These are phyloP conservation scores for Phytophthora idaei DNA, from an alignment of 352 stramenopile genomes.

Conservation along the genomic window DNA sequence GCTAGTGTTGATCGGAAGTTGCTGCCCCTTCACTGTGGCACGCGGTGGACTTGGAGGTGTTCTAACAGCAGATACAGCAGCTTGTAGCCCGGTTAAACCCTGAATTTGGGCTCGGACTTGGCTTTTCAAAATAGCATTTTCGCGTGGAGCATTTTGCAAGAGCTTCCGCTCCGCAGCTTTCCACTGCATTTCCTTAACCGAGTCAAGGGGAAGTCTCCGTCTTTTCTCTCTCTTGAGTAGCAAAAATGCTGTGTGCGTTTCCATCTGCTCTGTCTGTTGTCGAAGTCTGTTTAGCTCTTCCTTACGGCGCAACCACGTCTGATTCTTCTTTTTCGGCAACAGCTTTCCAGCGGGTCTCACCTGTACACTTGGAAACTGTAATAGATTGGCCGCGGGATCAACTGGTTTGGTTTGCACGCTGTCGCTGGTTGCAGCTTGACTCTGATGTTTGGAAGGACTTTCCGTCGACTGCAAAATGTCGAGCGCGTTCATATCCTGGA, in stretches of 20 bases:
- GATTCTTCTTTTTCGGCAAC: constrained; percentile 1
- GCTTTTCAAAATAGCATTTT: neutral
- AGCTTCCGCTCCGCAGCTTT: neutral
- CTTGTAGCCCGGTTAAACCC: neutral
- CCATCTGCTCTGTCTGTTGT: constrained; percentile 3
- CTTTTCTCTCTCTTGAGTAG: neutral
- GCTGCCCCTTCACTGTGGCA: neutral
- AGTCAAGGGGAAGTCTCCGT: neutral
- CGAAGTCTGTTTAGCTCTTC: constrained; percentile 6
- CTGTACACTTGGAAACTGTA: neutral
- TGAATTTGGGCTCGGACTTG: neutral
- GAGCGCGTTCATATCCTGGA: constrained; percentile 11
- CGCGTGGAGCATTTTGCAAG: neutral
- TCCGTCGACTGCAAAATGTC: neutral
- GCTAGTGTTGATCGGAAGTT: neutral
- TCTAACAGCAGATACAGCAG: neutral
- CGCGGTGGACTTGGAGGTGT: neutral
- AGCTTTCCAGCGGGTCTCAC: neutral
- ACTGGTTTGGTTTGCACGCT: neutral
- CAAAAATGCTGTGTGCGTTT: neutral
- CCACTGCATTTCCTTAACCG: neutral
- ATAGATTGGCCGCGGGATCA: neutral
- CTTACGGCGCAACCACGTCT: constrained; percentile 15
- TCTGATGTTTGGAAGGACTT: neutral
- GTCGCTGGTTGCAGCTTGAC: neutral